Base-by-base conservation (phyloP, 176 grass and related monocot species). In the Luzula sylvatica region DNA sequence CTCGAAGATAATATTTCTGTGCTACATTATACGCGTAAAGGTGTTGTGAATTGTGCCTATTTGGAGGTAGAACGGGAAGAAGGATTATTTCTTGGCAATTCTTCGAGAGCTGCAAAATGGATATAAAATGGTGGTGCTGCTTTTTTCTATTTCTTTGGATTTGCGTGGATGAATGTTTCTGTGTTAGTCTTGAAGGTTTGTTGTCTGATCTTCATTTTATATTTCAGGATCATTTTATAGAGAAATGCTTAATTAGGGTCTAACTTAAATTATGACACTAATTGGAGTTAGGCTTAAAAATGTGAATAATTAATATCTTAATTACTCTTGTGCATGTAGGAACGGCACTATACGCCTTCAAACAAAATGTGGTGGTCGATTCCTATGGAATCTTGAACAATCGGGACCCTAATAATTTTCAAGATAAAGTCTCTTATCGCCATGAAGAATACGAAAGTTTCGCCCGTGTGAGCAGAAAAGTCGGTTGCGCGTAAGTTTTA, bases 401-500 rank as follows among this genome's bases (percentile, higher is more conserved):
- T n/a, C n/a, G n/a, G n/a, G n/a, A n/a, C n/a, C n/a, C n/a, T n/a
- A n/a, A n/a, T n/a, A n/a, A n/a, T n/a, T n/a, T n/a, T n/a, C n/a
- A n/a, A n/a, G n/a, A n/a, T 14, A 8, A 43, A 52, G 38, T 42
- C 50, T 56, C 52, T 68, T 35, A 66, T 62, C 47, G 18, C 15
- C 46, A 48, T 65, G 20, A 20, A 38, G 59, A 56, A 40, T 40
- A 52, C 14, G 70, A 48, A 55, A 41, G 27, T 53, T n/a, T 42
- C 20, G 15, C 47, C 47, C 60, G 58, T 64, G 52, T 68, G 23
- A 86, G 75, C 50, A 81, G 73, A 71, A 92, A 92, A 68, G 39
- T 81, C 26, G 72, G 58, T 53, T 73, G 58, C 50, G 76, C 74
- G 81, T 92, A 67, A 81, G 76, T 26, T 30, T 38, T 52, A 35